phyloP scores from a whole-genome alignment of 257 asterid genomes.

The Ligustrum vulgare region DNA sequence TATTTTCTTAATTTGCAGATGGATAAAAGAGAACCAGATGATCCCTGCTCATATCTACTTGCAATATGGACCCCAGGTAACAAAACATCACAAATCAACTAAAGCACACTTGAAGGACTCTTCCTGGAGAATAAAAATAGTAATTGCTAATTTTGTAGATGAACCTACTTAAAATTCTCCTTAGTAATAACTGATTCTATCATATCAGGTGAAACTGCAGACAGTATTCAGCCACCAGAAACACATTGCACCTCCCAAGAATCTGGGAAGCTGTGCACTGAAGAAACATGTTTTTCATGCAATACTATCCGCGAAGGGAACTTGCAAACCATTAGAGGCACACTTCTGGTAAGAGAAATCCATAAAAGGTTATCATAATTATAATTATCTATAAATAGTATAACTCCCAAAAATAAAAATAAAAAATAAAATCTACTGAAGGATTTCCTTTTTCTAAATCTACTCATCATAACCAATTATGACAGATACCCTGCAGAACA shows the following conservation, averaged over 20 bases:
- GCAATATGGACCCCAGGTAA: conserved; percentile 99
- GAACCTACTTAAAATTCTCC: background rate
- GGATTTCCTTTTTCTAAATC: background rate
- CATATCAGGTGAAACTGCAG: conserved; percentile 77
- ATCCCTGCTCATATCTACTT: conserved; percentile 88
- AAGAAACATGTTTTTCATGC: conserved; percentile 84
- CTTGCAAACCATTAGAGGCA: conserved; percentile 88
- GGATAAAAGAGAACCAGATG: conserved; percentile 90
- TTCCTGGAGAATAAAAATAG: conserved; percentile 11
- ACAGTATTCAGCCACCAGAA: conserved; percentile 86
- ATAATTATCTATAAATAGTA: conserved; percentile 8
- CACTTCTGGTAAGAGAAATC: conserved; percentile 67
- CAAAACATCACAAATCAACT: conserved; percentile 3
- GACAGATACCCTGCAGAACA: conserved; percentile 96
- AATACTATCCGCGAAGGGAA: conserved; percentile 82
- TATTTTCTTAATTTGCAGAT: conserved; percentile 50
- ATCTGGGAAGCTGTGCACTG: conserved; percentile 61
- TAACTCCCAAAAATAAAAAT: background rate
- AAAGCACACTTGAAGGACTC: background rate
- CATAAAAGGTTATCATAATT: background rate
- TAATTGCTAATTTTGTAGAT: conserved; percentile 10
- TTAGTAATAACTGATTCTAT: conserved; percentile 19
- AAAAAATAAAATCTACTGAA: background rate
- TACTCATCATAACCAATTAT: conserved; percentile 30
- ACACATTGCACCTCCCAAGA: conserved; percentile 66